These are phyloP conservation scores for Lachancea mirantina DNA, from an alignment of 805 yeast genomes.

Conservation along the genomic window DNA sequence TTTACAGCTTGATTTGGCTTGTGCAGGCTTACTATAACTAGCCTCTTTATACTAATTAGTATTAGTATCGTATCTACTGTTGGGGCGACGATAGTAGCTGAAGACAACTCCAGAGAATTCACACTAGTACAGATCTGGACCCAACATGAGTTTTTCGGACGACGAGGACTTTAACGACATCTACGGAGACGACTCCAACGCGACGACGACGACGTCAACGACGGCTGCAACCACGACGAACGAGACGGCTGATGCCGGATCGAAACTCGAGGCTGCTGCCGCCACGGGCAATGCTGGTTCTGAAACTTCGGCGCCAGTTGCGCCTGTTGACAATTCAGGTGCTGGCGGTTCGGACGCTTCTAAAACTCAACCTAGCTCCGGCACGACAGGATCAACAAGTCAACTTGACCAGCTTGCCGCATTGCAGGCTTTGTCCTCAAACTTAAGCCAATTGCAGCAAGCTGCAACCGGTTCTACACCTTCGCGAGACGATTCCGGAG, in stretches of 20 bases:
- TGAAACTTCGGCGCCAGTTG: neutral
- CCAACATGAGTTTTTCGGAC: slow-evolving; percentile 57
- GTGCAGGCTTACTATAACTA: slow-evolving; percentile 6
- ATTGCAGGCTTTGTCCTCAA: slow-evolving; percentile 30
- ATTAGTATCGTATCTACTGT: slow-evolving; percentile 8
- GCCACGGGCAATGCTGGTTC: slow-evolving; percentile 1
- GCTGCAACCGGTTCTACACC: slow-evolving; percentile 15
- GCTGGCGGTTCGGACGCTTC: slow-evolving; percentile 6
- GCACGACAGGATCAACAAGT: slow-evolving; percentile 16
- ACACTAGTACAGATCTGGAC: slow-evolving; percentile 2
- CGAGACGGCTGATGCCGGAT: slow-evolving; percentile 13
- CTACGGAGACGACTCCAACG: slow-evolving; percentile 40
- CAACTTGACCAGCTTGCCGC: slow-evolving; percentile 31
- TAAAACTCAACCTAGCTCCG: slow-evolving; percentile 5
- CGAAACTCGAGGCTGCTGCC: slow-evolving; percentile 8
- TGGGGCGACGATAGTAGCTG: slow-evolving; percentile 11
- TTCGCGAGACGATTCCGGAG: neutral
- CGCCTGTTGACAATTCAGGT: slow-evolving; percentile 1
- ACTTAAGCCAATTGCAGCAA: slow-evolving; percentile 26
- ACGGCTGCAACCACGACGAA: slow-evolving; percentile 11
- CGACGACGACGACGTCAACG: slow-evolving; percentile 12
- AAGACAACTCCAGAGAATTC: slow-evolving; percentile 5
- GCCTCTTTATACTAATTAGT: slow-evolving; percentile 8
- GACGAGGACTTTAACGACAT: slow-evolving; percentile 96
- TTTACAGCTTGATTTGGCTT: too few species aligned